Evolutionary conservation across 2,329 filamentous ascomycete genomes (phyloP).

Genomic region (Arthroderma sp.): DNA sequence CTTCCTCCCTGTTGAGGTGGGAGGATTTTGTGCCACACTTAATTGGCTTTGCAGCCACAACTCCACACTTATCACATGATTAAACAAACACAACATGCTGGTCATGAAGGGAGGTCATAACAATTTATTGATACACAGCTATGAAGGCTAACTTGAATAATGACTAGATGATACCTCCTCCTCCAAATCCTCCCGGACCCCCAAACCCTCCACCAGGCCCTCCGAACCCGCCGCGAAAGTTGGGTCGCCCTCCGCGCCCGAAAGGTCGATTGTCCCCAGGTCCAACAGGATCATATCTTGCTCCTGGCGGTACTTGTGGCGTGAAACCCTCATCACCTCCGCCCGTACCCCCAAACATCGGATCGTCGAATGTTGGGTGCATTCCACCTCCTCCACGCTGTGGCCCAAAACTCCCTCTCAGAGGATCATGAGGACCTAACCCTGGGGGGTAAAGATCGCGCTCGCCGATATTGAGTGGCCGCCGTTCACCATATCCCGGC

Average conservation of each 20-base stretch:
- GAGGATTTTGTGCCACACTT: too few relatives aligned
- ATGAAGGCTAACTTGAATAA: too few relatives aligned
- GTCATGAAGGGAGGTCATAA: too few relatives aligned
- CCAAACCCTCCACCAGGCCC: constrained; percentile 42
- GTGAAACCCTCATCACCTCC: constrained; percentile 43
- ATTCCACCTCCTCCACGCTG: constrained; percentile 69
- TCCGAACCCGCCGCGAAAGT: constrained; percentile 29
- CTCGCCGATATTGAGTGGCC: constrained; percentile 61
- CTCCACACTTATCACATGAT: too few relatives aligned
- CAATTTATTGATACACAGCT: too few relatives aligned
- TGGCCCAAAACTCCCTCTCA: constrained; percentile 54
- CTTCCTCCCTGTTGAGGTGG: too few relatives aligned
- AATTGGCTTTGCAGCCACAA: too few relatives aligned
- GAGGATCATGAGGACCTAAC: constrained; percentile 70
- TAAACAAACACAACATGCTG: too few relatives aligned
- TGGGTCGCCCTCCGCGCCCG: constrained; percentile 37
- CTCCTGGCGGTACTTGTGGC: constrained; percentile 68
- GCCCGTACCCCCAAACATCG: constrained; percentile 55
- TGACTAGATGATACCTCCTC: constrained; percentile 14
- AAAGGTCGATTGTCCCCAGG: constrained; percentile 47
- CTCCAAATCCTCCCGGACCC: constrained; percentile 32
- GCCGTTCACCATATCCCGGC: constrained; percentile 32
- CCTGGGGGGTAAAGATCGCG: constrained; percentile 80
- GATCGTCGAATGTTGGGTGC: constrained; percentile 92
- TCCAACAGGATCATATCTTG: constrained; percentile 79